These are phyloP conservation scores for Paecilomyces niveus DNA, from an alignment of 2,329 filamentous ascomycete species.

Conservation along the genomic window DNA sequence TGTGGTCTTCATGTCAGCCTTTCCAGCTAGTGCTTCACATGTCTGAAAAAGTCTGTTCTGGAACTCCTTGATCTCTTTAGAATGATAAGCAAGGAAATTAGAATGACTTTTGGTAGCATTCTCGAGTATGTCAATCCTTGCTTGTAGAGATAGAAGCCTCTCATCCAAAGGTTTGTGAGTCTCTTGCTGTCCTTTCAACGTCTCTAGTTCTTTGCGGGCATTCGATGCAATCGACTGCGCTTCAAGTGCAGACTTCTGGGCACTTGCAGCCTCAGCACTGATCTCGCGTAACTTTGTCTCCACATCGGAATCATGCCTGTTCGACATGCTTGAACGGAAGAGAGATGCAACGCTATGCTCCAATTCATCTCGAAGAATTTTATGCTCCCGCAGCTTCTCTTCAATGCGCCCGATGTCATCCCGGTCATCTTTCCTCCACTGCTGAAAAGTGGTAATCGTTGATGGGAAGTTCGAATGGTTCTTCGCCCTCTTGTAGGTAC, in stretches of 20 bases:
- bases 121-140: neutral
- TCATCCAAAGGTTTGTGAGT: neutral
- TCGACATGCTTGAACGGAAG: neutral
- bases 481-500: conserved; percentile 25
- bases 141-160: neutral
- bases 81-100: neutral
- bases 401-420: conserved; percentile 14
- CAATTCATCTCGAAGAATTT: conserved; percentile 9
- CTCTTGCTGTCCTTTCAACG: neutral
- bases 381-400: conserved; percentile 11
- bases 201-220: neutral
- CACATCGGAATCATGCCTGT: neutral
- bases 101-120: neutral
- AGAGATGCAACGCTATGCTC: conserved; percentile 7
- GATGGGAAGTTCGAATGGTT: conserved; percentile 16
- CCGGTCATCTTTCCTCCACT: conserved; percentile 12
- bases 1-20: neutral
- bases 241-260: neutral
- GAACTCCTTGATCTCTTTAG: neutral
- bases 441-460: conserved; percentile 13
- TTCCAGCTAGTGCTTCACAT: neutral
- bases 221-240: neutral
- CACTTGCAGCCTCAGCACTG: neutral
- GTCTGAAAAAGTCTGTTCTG: neutral
- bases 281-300: neutral